Conservation (phyloP, 768 basidiomycete species). For the Tricholoma saponaceum region DNA sequence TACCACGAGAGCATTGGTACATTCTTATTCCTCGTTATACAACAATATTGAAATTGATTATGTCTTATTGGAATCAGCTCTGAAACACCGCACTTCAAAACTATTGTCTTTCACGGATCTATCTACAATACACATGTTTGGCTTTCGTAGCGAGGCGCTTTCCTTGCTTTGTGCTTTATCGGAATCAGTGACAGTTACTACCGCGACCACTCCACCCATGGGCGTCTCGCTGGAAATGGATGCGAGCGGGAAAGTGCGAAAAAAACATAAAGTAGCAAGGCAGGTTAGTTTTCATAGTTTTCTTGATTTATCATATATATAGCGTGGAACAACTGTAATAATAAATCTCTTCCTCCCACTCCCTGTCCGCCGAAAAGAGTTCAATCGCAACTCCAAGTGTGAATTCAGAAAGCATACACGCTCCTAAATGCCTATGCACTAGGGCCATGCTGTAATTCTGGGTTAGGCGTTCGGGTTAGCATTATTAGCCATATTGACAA, state of each 20-base stretch:
- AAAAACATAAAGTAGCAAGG: constrained; percentile 63
- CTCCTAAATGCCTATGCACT: constrained; percentile 87
- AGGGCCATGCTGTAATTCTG: constrained; percentile 68
- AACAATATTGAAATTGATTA: neutral
- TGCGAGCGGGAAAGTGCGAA: constrained; percentile 54
- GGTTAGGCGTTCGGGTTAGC: constrained; percentile 66
- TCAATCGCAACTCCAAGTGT: constrained; percentile 82
- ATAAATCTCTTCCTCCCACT: too few relatives aligned
- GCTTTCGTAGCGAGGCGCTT: constrained; percentile 94
- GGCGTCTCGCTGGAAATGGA: constrained; percentile 79
- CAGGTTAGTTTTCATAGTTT: constrained; percentile 45
- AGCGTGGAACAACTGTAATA: constrained; percentile 86
- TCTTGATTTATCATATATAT: neutral
- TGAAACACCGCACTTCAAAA: constrained; percentile 96
- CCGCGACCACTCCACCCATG: constrained; percentile 77
- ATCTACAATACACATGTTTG: constrained; percentile 72
- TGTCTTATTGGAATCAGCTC: constrained; percentile 46
- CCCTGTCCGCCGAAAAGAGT: constrained; percentile 53
- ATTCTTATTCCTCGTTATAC: constrained; percentile 16
- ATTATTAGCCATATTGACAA: constrained; percentile 66
- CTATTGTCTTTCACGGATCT: constrained; percentile 74
- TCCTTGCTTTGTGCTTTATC: constrained; percentile 88
- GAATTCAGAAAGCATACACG: constrained; percentile 82
- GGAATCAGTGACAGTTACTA: constrained; percentile 65
- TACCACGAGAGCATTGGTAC: constrained; percentile 80